Evolutionary conservation across 352 stramenopile genomes (phyloP), one percentile per base, ranked within the genome.

Genomic region (Phytophthora constricta): DNA sequence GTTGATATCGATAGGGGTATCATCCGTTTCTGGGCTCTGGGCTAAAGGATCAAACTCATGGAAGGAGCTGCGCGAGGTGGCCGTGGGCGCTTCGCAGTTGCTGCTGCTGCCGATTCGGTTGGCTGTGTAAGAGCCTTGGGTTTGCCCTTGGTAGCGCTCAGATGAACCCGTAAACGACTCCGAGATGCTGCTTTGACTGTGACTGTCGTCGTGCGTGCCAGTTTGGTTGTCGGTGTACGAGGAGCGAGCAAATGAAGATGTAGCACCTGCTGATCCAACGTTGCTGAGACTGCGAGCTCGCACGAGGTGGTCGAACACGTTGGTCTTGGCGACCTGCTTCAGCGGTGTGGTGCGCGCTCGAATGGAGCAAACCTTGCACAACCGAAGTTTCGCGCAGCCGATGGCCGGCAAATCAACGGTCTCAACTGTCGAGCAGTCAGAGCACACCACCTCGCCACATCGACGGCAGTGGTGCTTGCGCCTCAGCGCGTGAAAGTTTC

Each of bases 381-480:
- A 77, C 34, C 86, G 80, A 50, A 94, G 57, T 70, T 94, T 94
- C 31, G 84, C 90, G 63, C 79, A 80, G 19, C 86, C 86, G 59
- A 94, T 87, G n/a, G 87, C 82, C 14, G 84, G 82, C 43, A 92
- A 54, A 49, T 90, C 83, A 48, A 92, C 77, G 19, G 72, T 80
- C 65, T 92, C 84, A 26, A 92, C 77, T 2, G 83, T 76, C 19
- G 83, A 92, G 67, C 86, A 94, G 58, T 94, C 86, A 3, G 82
- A 91, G 77, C 86, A 94, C 41, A 92, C 83, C 13, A 94, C 75
- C 59, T 94, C 86, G 39, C 86, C 86, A 46, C 86, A 94, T 58
- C 87, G 88, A 70, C 86, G 86, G 67, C 86, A 94, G 69, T 94
- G 86, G 68, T 94, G 86, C 63, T 92, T 92, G 51, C 86, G 77